Conservation (phyloP, 2,329 filamentous ascomycete species). For the Fusarium mexicanum region DNA sequence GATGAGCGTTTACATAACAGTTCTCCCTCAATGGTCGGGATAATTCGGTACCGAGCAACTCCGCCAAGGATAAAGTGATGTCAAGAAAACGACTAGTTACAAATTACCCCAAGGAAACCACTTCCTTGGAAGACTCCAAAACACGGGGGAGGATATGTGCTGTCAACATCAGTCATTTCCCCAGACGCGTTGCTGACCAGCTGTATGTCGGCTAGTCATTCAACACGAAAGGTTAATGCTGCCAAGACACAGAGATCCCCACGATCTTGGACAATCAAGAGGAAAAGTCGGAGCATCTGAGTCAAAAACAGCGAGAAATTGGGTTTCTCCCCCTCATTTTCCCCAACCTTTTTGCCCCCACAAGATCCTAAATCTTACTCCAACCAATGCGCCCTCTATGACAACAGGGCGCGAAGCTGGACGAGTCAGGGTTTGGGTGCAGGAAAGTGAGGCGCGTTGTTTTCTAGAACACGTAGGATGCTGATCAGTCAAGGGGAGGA, state of each 20-base stretch:
- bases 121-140: constrained; percentile 10
- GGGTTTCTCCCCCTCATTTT: constrained; percentile 23
- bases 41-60: not conserved
- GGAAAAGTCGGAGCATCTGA: constrained; percentile 23
- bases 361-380: constrained; percentile 6
- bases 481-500: not conserved
- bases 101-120: constrained; percentile 2
- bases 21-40: not conserved
- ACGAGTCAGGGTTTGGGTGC: constrained; percentile 2
- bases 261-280: constrained; percentile 18
- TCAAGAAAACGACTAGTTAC: constrained; percentile 2
- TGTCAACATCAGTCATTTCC: constrained; percentile 23
- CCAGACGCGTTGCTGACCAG: not conserved
- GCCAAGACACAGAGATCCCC: constrained; percentile 13
- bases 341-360: constrained; percentile 26
- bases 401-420: not conserved
- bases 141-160: constrained; percentile 1
- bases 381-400: not conserved
- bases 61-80: constrained; percentile 19
- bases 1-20: constrained; percentile 2
- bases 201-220: not conserved
- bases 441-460: not conserved
- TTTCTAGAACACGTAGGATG: constrained; percentile 14
- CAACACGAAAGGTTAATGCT: not conserved
- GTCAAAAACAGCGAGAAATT: constrained; percentile 5